Base-by-base conservation (phyloP, 1,284 basidiomycete species). In the Microbotryum silenes-acaulis region DNA sequence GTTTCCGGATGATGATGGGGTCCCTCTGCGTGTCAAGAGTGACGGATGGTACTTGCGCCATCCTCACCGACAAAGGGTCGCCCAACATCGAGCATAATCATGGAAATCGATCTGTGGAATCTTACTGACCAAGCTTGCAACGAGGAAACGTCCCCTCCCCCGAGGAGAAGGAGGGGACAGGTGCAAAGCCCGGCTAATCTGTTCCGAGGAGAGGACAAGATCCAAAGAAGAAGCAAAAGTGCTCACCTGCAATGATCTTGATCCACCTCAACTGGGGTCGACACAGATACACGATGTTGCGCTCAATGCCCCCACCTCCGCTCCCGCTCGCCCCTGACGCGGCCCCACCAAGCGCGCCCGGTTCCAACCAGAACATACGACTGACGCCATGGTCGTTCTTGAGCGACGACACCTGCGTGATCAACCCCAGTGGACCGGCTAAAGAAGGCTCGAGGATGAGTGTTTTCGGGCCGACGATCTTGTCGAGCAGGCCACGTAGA, bases 311-410 rank as follows among this genome's bases (percentile, higher is more conserved):
- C 37, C 37, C 37, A 42, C 37, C 37, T 16, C 37, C 37, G 37
- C 37, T 6, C 4, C 14, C 37, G 37, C 37, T 42, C 14, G 6
- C 37, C 14, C 37, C 37, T 42, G 37, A 42, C 12, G 37, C 82
- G 1, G 89, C 88, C 49, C 85, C 83, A 50, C 74, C 63, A 58
- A 96, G 77, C 12, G 89, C 85, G 31, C 91, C 91, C 9, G 85
- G 74, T 76, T 98, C 96, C 29, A 98, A 84, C 96, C 96, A 99
- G 77, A 96, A 97, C 88, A 99, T 94, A 79, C 96, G 96, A 78
- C 97, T 94, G 5, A 98, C 92, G 5, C 91, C 93, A 82, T 97
- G 93, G 74, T 97, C 89, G 88, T 97, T 71, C 60, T 97, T 96
- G 62, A 98, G 79, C 23, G 91, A 77, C 1, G 90, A 83, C 0